Base-by-base conservation (phyloP, 1,139 yeast genomes). In the Pichia sp. region DNA sequence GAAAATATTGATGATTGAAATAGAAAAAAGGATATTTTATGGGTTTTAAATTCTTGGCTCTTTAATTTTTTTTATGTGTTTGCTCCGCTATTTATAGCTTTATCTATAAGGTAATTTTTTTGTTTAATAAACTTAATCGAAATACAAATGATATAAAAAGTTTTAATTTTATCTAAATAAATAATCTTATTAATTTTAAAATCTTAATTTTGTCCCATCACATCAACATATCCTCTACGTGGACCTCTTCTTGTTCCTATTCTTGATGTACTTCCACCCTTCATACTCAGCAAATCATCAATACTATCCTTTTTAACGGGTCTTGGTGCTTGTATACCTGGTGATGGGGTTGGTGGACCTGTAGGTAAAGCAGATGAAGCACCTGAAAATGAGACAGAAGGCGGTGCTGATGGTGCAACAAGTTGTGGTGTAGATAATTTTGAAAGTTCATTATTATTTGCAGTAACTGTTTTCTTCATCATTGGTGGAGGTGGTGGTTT, bases 221-320 rank as follows among this genome's bases (percentile, higher is more conserved):
- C 87, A 57, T 84, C 88, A 32, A 85, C 89, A 59, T 86, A 86
- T 5, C 84, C 77, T 60, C 80, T 72, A 43, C 84, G 73, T 5
- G 78, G 78, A n/a, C 82, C 84, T 53, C 88, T 72, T 50, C 78
- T 80, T 51, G 80, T 72, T 38, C 72, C 63, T 28, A 80, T 72
- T 39, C 72, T 63, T 28, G 71, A 62, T 8, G 37, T 34, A 32
- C 71, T 68, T 1, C 71, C 53, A 3, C 70, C 58, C 10, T 71
- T 76, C 57, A 68, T 70, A 37, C 59, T 80, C 41, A 86, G 64
- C 43, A 86, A 64, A 50, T 84, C 91, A 57, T 86, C 95, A 42
- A 86, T 64, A 28, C 67, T 59, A n/a, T 46, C 43, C 31, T 58
- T 56, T 42, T 57, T 55, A 10, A 11, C 45, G 35, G 33, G 52